A percentile compares a stretch with the other conserved stretches of the same genome.
These are phyloP conservation scores for Hemileccinum rubropunctum DNA, from an alignment of 768 basidiomycete genomes.

Conservation along the genomic window DNA sequence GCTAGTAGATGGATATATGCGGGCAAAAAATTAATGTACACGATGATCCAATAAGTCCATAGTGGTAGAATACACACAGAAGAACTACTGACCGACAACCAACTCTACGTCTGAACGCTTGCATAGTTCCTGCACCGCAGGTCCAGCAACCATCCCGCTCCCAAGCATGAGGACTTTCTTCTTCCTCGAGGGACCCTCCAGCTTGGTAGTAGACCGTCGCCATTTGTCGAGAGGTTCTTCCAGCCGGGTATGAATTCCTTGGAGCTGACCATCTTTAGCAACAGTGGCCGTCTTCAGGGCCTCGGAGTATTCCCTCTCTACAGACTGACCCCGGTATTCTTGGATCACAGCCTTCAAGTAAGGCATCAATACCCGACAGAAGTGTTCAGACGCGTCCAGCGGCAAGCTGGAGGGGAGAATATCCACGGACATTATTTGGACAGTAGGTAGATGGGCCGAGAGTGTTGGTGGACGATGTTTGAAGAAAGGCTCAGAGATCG, in stretches of 20 bases:
- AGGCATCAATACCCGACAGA: conserved; percentile 62
- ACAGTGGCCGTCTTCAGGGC: conserved; percentile 74
- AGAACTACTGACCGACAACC: conserved; percentile 62
- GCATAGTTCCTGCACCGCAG: conserved; percentile 75
- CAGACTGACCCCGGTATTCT: conserved; percentile 32
- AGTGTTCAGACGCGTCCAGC: conserved; percentile 75
- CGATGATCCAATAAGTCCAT: conserved; percentile 14
- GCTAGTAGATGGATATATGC: conserved; percentile 41
- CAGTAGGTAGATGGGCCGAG: conserved; percentile 47
- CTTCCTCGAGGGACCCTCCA: conserved; percentile 31
- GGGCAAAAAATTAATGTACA: conserved; percentile 8
- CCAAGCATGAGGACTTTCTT: conserved; percentile 81
- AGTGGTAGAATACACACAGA: conserved; percentile 9
- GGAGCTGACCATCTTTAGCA: conserved; percentile 54
- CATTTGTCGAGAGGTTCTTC: conserved; percentile 47
- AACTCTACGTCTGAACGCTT: conserved; percentile 61
- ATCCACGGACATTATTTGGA: conserved; percentile 86
- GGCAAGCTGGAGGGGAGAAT: conserved; percentile 87
- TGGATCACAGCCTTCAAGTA: conserved; percentile 62
- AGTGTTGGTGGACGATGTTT: conserved; percentile 42
- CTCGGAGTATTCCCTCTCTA: conserved; percentile 29
- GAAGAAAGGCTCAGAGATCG: conserved; percentile 75
- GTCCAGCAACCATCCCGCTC: conserved; percentile 94
- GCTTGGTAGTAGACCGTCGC: conserved; percentile 18
- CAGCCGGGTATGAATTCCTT: conserved; percentile 57